Evolutionary conservation across 192 early-diverging fungal genomes (phyloP).

Genomic region (Entophlyctis helioformis): DNA sequence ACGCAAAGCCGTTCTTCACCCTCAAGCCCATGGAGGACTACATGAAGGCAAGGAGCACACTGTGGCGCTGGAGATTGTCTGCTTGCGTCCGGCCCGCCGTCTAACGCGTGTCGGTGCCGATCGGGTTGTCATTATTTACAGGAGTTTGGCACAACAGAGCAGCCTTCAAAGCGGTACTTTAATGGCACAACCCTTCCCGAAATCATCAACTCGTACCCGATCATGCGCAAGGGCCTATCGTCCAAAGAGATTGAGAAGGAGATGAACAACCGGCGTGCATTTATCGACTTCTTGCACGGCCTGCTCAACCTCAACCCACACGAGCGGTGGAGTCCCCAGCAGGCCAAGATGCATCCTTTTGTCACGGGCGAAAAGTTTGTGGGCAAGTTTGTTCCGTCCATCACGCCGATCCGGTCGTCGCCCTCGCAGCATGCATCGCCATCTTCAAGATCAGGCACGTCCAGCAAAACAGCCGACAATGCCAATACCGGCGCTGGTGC

Average conservation of each 20-base stretch:
- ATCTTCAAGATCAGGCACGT: too few species aligned
- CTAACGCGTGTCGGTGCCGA: neutral
- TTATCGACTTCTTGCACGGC: constrained; percentile 87
- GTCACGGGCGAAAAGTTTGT: constrained; percentile 71
- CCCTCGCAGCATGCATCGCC: neutral
- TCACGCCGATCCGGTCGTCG: neutral
- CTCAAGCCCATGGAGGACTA: constrained; percentile 77
- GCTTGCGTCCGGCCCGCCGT: neutral
- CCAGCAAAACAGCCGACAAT: too few species aligned
- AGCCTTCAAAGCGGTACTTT: constrained; percentile 90
- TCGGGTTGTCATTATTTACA: too few species aligned
- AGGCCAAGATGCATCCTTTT: constrained; percentile 91
- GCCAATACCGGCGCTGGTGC: neutral
- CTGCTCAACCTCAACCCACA: constrained; percentile 84
- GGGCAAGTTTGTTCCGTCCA: too few species aligned
- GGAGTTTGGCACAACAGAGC: constrained; percentile 74
- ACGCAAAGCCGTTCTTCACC: constrained; percentile 43
- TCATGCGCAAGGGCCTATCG: constrained; percentile 52
- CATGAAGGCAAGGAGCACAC: constrained; percentile 25
- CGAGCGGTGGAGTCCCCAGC: constrained; percentile 89
- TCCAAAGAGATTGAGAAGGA: constrained; percentile 66
- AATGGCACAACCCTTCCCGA: constrained; percentile 74
- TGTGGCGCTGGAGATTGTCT: neutral
- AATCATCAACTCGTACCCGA: constrained; percentile 77
- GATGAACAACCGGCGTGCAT: constrained; percentile 56